Percentiles rank a stretch among this genome's conserved stretches.
Conservation (phyloP, 352 stramenopile species). For the Globisporangium lucens region DNA sequence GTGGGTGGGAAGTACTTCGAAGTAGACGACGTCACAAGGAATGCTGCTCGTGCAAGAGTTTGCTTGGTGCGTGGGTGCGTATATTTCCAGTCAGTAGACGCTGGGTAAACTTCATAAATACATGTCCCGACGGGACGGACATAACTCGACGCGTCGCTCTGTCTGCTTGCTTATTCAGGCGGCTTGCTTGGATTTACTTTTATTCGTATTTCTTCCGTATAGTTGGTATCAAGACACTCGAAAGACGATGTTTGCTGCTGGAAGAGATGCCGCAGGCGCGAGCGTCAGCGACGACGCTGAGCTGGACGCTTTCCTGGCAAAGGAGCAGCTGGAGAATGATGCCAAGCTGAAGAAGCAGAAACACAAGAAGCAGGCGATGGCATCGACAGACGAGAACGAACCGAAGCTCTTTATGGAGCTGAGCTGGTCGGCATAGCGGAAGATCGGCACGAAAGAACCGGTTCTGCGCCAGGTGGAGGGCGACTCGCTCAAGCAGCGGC, state of each 20-base stretch:
- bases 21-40: too few relatives aligned
- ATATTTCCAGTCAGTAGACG: constrained; percentile 1
- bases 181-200: too few relatives aligned
- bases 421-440: constrained; percentile 54
- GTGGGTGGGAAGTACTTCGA: too few relatives aligned
- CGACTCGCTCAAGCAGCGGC: constrained; percentile 62
- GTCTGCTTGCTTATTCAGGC: neutral
- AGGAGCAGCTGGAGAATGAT: constrained; percentile 37
- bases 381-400: constrained; percentile 30
- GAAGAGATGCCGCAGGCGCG: neutral
- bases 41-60: too few relatives aligned
- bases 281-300: constrained; percentile 26
- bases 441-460: constrained; percentile 53
- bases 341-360: constrained; percentile 32
- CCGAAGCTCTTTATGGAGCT: constrained; percentile 76
- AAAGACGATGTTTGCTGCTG: constrained; percentile 5
- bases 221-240: neutral
- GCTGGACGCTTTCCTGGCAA: constrained; percentile 50
- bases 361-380: constrained; percentile 18
- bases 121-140: neutral
- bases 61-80: neutral
- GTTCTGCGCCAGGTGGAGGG: constrained; percentile 70
- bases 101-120: constrained; percentile 9
- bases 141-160: neutral
- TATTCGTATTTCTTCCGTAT: neutral